Evolutionary conservation across 371 early-diverging fungal species (phyloP).

Genomic region (Rhizopus sp.): DNA sequence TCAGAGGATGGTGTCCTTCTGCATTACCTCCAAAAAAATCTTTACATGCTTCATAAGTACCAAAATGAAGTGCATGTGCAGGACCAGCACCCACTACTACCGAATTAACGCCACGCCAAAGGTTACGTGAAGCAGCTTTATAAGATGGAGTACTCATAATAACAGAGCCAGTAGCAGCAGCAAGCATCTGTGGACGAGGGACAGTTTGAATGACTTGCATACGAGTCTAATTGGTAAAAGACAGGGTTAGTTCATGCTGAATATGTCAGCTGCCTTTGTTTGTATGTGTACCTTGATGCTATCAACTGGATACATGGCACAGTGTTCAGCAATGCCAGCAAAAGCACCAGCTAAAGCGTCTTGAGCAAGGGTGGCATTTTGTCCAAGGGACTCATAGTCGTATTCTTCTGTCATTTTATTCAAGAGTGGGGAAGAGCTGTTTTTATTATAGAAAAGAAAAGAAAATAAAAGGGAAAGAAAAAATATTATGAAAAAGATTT

Average conservation of each 20-base stretch:
- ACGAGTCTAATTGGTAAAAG: constrained; percentile 64
- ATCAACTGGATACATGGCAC: constrained; percentile 92
- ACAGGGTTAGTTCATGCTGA: constrained; percentile 6
- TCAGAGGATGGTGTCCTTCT: constrained; percentile 59
- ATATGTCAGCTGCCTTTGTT: constrained; percentile 2
- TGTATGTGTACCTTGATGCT: constrained; percentile 77
- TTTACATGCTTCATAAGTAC: constrained; percentile 88
- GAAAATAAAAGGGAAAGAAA: constrained; percentile 12
- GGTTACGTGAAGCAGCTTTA: constrained; percentile 38
- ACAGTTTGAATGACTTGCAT: constrained; percentile 76
- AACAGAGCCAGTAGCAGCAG: constrained; percentile 4
- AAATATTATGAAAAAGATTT: constrained; percentile 5
- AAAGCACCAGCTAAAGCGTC: constrained; percentile 90
- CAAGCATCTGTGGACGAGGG: constrained; percentile 14
- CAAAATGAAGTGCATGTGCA: constrained; percentile 93
- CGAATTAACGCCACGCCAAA: constrained; percentile 91
- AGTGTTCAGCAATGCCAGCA: constrained; percentile 94
- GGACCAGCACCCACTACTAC: constrained; percentile 93
- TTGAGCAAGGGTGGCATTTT: constrained; percentile 67
- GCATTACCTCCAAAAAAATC: constrained; percentile 59
- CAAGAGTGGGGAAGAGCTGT: constrained; percentile 11
- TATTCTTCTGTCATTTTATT: constrained; percentile 47
- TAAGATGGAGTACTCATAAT: background rate
- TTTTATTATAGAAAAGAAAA: constrained; percentile 6
- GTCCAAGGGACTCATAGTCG: constrained; percentile 91